Evolutionary conservation across 2,329 filamentous ascomycete species (phyloP), one percentile per base, ranked within the genome.

Genomic region (Scedosporium minutisporum): DNA sequence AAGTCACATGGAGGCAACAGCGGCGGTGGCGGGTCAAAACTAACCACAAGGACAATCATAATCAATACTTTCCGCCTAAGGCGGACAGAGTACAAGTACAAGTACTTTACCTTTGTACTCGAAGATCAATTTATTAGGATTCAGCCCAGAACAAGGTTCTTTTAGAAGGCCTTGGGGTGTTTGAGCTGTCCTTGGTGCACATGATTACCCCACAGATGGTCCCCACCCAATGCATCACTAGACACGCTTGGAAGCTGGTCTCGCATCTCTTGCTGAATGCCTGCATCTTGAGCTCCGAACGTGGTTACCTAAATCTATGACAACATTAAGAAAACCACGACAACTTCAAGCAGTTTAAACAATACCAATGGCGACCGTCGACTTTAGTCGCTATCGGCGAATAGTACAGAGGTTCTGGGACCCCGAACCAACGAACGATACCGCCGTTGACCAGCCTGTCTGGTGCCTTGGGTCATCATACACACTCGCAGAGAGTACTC

Each of bases 351-450:
- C n/a, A 21, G n/a, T 27, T 58, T 18, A 61, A 7, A 60, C 21
- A 46, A 41, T 58, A 51, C 29, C 21, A 33, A 74, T 80, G 65
- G 77, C 78, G 42, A 86, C 82, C 63, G 84, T 89, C 63, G 90
- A 96, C 70, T 78, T 96, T 64, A 85, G 89, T 68, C 88, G 89
- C 68, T 82, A 82, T 65, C 90, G 91, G 75, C 89, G 89, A 66
- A 86, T 97, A 68, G 87, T 97, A 64, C 90, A 93, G 76, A 91
- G 90, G 77, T 88, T 97, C 71, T 96, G 92, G 88, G 93, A 97
- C 69, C 91, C 92, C 0, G 87, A 93, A 66, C 93, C 92, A 5
- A 85, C 83, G 65, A 96, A 97, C 76, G 87, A 96, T 71, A 80
- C 86, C 63, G 73, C 77, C 64, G 80, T 82, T 44, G 81, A 87